Conservation (phyloP, 805 yeast genomes). For the Ogataea nakhonphanomensis region DNA sequence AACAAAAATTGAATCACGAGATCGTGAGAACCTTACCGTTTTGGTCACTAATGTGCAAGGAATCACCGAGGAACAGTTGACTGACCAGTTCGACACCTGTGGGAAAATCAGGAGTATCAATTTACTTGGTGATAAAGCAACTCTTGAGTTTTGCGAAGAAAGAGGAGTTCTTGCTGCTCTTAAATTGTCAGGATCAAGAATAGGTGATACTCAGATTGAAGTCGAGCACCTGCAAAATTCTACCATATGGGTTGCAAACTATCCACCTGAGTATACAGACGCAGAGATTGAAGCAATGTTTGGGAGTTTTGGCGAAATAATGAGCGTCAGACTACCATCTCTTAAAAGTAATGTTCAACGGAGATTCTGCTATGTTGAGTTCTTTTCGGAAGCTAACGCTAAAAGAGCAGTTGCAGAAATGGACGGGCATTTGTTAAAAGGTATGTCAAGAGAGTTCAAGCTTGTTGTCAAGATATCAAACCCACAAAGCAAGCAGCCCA, state of each 20-base stretch:
- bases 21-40: constrained; percentile 59
- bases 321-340: constrained; percentile 63
- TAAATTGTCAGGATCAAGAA: constrained; percentile 51
- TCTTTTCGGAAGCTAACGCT: constrained; percentile 41
- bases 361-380: constrained; percentile 74
- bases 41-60: constrained; percentile 49
- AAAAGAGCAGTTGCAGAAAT: constrained; percentile 38
- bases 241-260: constrained; percentile 73
- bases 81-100: constrained; percentile 50
- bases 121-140: constrained; percentile 35
- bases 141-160: constrained; percentile 54
- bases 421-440: constrained; percentile 38
- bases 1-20: constrained; percentile 31
- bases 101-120: constrained; percentile 47
- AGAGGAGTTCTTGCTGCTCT: constrained; percentile 53
- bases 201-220: constrained; percentile 40
- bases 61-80: constrained; percentile 34
- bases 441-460: constrained; percentile 30
- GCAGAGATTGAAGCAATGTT: constrained; percentile 41
- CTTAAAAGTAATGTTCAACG: constrained; percentile 51
- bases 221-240: constrained; percentile 45
- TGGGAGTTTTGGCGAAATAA: constrained; percentile 35
- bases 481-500: constrained; percentile 41
- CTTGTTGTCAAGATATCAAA: constrained; percentile 61
- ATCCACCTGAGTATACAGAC: constrained; percentile 52